Evolutionary conservation across 176 grass and related monocot genomes (phyloP).

Genomic region (Urochloa ruziziensis): DNA sequence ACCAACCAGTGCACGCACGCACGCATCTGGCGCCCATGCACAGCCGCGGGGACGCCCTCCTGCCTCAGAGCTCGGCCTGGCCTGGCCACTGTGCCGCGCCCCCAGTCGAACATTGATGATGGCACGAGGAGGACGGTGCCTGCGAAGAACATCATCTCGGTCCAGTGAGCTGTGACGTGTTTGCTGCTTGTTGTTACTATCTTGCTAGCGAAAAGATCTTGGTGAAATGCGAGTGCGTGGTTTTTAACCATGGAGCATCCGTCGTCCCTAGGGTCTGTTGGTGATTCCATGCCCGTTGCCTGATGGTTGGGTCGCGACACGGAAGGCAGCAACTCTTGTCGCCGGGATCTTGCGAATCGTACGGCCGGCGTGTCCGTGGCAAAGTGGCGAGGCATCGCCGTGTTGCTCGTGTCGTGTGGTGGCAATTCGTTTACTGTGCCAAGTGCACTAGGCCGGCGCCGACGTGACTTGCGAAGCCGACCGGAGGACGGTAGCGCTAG

Average conservation of each 20-base stretch:
- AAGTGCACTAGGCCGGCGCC: not conserved
- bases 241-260: not conserved
- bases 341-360: not conserved
- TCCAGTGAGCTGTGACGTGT: not conserved
- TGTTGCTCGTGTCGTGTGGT: not conserved
- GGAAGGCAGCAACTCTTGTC: not conserved
- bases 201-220: not conserved
- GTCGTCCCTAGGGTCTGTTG: not conserved
- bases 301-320: not conserved
- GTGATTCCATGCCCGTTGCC: not conserved
- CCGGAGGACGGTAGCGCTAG: not conserved
- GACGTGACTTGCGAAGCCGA: not conserved
- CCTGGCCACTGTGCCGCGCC: not conserved
- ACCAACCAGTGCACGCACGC: not conserved
- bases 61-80: not conserved
- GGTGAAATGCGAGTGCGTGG: not conserved
- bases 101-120: constrained; percentile 12
- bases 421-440: not conserved
- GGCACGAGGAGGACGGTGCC: not conserved
- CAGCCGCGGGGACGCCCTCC: constrained; percentile 8
- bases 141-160: constrained; percentile 20
- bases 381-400: not conserved
- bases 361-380: not conserved
- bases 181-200: not conserved
- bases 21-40: constrained; percentile 28